Base-by-base conservation (phyloP, 257 asterid genomes). In the Scutellaria minor region DNA sequence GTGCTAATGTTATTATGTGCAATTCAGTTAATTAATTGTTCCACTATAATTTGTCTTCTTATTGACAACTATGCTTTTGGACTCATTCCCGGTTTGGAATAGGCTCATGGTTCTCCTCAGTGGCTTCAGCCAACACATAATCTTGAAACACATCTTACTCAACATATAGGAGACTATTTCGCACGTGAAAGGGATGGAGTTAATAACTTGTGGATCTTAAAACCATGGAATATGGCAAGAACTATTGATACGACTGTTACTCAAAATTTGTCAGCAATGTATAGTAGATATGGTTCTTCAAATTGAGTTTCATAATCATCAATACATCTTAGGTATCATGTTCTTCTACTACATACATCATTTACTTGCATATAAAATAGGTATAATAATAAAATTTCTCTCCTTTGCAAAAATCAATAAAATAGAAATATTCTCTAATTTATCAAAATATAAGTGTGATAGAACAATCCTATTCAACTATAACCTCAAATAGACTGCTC, bases 141-240 rank as follows among this genome's bases (percentile, higher is more conserved):
- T 83, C 97, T 91, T 64, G 99, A 94, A 84, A 91, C 97, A 61
- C 93, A 89, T 74, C 92, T 94, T 56, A 77, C 82, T 73, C 90
- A 91, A 70, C 88, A 91, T 48, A 78, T 94, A 59, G 99, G 98
- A 70, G 91, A 94, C 76, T 94, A 85, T 82, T 78, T 9, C 65
- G 64, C 82, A 10, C 89, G 93, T 37, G 90, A 88, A 77, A 85
- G 81, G 66, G 89, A 86, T 66, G 89, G 86, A 61, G 66, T 53
- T 40, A 84, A 91, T 87, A 94, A 91, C 81, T 71, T 91, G 59
- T 94, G 99, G 99, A 94, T 94, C 76, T 83, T 94, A 64, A 94
- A 94, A 83, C 99, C 98, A 70, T 94, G 99, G 99, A 94, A 94
- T 88, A 94, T 91, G 99, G 99, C 99, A 68, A 88, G 99, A 81